phyloP scores from a whole-genome alignment of 208 protist genomes.

The Naegleria gruberi region DNA sequence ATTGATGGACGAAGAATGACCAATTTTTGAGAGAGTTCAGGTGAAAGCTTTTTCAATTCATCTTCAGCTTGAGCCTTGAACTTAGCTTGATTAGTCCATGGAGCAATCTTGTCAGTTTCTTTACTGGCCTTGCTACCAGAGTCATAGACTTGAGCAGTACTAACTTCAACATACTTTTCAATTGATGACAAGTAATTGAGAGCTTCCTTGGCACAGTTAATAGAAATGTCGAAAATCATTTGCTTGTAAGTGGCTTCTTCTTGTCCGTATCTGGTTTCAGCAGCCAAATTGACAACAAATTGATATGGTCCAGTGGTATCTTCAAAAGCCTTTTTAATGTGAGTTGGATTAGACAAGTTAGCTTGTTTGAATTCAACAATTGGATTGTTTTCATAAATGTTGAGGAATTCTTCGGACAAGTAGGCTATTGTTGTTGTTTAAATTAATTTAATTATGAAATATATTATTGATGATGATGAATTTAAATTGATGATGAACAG shows the following conservation, averaged over 20 bases:
- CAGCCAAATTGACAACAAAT: constrained; percentile 72
- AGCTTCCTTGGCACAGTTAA: constrained; percentile 56
- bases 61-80: constrained; percentile 64
- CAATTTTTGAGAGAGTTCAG: constrained; percentile 41
- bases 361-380: constrained; percentile 68
- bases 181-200: constrained; percentile 40
- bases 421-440: constrained; percentile 27
- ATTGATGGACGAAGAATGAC: constrained; percentile 73
- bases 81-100: constrained; percentile 69
- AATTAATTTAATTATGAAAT: too few relatives aligned
- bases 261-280: constrained; percentile 70
- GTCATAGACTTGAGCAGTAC: constrained; percentile 77
- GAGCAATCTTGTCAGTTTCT: constrained; percentile 56
- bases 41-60: constrained; percentile 40
- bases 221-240: constrained; percentile 54
- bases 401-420: constrained; percentile 39
- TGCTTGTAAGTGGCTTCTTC: constrained; percentile 55
- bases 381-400: constrained; percentile 42
- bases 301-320: constrained; percentile 47
- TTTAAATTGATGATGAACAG: too few relatives aligned
- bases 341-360: constrained; percentile 33
- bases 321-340: constrained; percentile 58
- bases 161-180: constrained; percentile 70
- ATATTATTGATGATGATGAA: too few relatives aligned
- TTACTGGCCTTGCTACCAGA: constrained; percentile 44